These are phyloP conservation scores for Tetrastigma voinierianum DNA, from an alignment of 164 flowering plant species.

Conservation along the genomic window DNA sequence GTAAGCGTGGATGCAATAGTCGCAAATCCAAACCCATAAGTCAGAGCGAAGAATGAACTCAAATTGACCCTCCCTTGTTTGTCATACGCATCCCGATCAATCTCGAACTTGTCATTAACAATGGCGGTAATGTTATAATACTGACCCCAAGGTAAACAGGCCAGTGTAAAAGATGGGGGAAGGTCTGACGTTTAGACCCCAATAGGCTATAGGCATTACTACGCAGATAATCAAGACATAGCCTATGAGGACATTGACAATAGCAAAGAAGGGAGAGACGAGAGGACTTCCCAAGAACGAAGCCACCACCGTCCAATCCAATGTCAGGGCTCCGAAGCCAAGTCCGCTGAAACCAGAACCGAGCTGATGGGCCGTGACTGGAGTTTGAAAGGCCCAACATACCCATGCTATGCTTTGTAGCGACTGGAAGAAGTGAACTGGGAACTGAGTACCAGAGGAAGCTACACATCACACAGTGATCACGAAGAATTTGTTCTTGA, in stretches of 20 bases:
- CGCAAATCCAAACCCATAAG: slow-evolving; percentile 65
- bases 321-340: slow-evolving; percentile 11
- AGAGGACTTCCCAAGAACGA: slow-evolving; percentile 17
- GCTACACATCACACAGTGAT: slow-evolving; percentile 17
- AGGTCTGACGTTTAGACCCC: slow-evolving; percentile 12
- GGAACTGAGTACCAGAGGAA: slow-evolving; percentile 13
- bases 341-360: slow-evolving; percentile 17
- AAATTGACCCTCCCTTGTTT: slow-evolving; percentile 40
- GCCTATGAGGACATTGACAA: slow-evolving; percentile 14
- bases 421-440: slow-evolving; percentile 12
- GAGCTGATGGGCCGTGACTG: slow-evolving; percentile 17
- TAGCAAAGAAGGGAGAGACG: slow-evolving; percentile 16
- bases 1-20: slow-evolving; percentile 53
- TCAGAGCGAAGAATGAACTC: slow-evolving; percentile 49
- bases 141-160: slow-evolving; percentile 41
- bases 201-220: slow-evolving; percentile 10
- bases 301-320: slow-evolving; percentile 17
- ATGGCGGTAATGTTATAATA: slow-evolving; percentile 33
- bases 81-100: slow-evolving; percentile 30
- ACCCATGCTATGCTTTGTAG: slow-evolving; percentile 14
- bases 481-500: slow-evolving; percentile 11
- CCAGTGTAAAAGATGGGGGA: slow-evolving; percentile 17
- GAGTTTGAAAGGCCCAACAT: slow-evolving; percentile 17
- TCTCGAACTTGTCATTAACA: slow-evolving; percentile 48
- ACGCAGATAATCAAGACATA: slow-evolving; percentile 1